phyloP scores from a whole-genome alignment of 2,329 filamentous ascomycete genomes.

The Cladosporium sp. region DNA sequence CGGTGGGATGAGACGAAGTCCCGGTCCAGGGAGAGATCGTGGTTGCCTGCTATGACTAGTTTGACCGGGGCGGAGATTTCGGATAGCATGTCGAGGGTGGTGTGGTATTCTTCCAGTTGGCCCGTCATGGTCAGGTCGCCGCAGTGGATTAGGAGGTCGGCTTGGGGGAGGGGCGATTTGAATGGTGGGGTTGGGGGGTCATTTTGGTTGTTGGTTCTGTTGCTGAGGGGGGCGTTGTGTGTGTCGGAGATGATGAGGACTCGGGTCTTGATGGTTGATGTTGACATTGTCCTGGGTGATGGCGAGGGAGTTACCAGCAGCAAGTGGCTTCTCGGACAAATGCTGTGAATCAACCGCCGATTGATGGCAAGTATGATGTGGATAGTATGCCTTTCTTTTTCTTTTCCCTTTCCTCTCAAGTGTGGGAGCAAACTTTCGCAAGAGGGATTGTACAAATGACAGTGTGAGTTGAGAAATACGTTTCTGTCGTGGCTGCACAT shows the following conservation, averaged over 20 bases:
- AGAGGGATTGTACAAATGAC: no score
- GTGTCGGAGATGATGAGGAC: conserved; percentile 45
- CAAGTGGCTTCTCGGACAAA: no score
- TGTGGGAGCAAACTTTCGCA: no score
- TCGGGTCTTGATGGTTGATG: conserved; percentile 41
- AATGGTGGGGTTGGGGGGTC: conserved; percentile 17
- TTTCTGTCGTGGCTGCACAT: no score
- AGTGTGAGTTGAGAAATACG: no score
- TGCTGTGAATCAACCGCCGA: no score
- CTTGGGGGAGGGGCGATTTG: conserved; percentile 42
- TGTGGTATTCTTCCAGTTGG: conserved; percentile 43
- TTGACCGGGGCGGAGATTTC: conserved; percentile 52
- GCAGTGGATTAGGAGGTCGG: conserved; percentile 54
- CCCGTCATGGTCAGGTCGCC: conserved; percentile 57
- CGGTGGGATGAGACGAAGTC: conserved; percentile 19
- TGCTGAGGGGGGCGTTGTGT: conserved; percentile 26
- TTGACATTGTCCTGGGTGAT: conserved; percentile 31
- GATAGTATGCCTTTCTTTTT: no score
- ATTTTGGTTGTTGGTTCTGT: not conserved
- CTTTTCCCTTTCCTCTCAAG: no score
- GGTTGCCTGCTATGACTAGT: conserved; percentile 60
- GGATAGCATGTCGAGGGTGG: conserved; percentile 45
- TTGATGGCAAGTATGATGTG: no score
- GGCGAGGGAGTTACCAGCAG: no score
- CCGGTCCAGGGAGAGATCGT: conserved; percentile 55